Base-by-base conservation (phyloP, 1,139 yeast genomes). In the Suhomyces maxii region DNA sequence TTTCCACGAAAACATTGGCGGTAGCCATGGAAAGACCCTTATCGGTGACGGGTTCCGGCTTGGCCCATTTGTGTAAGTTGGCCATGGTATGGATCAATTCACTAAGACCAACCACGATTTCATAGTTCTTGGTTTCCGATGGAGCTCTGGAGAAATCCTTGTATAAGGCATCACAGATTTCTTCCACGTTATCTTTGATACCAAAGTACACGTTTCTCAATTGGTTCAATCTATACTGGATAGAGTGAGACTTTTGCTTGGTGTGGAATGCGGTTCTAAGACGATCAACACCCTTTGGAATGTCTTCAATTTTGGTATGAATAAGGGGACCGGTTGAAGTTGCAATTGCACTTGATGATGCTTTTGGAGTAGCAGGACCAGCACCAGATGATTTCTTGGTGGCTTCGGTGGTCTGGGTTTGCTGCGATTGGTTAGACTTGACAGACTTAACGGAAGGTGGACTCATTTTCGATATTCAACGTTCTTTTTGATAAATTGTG, bases 161-260 rank as follows among this genome's bases (percentile, higher is more conserved):
- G 34, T 70, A 56, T 52, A 90, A 65, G 0, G 96, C 91, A 1
- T 73, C 78, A 39, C 76, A 65, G 36, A 91, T 57, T 11, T 64
- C 68, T 4, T 80, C 82, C 43, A 69, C 71, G 56, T 86, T 79
- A 61, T 87, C 93, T 49, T 74, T 70, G 33, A 90, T 47, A 3
- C 82, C 85, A 59, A 76, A 84, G 66, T 83, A 88, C 31, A 90
- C 61, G 59, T 83, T 82, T 53, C 93, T 78, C 56, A 90, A 76
- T 58, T 82, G 86, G 51, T 80, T 72, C 52, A 82, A 70, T 39
- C 96, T 73, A 58, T 60, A 77, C 51, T 81, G 82, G 39, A 88
- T 54, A 32, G 83, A 74, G 46, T 75, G 77, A 7, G 85, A 70
- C 56, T 79, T 80, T 50, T 80, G 78, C 3, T 68, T 52, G 32